These are phyloP conservation scores for Fraxinus floribunda DNA, from an alignment of 305 asterid species.

Conservation along the genomic window DNA sequence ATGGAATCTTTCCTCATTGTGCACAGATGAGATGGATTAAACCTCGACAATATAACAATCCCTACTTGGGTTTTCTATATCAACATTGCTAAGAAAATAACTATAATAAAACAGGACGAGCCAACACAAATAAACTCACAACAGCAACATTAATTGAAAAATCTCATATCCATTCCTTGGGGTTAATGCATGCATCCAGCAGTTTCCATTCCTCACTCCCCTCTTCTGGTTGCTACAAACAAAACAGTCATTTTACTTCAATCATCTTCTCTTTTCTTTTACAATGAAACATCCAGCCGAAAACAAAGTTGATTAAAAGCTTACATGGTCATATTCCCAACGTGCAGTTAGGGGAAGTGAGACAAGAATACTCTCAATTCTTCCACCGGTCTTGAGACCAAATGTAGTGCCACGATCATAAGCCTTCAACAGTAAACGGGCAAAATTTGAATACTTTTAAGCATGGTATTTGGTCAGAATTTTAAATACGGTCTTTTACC, in stretches of 20 bases:
- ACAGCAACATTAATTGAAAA: neutral
- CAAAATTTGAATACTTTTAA: constrained; percentile 20
- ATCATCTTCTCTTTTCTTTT: neutral
- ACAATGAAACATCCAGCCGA: neutral
- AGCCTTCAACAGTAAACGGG: constrained; percentile 44
- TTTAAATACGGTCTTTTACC: constrained; percentile 42
- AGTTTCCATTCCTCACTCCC: constrained; percentile 22
- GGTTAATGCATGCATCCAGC: constrained; percentile 20
- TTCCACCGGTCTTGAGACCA: constrained; percentile 98
- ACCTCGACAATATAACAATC: constrained; percentile 1
- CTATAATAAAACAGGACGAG: neutral
- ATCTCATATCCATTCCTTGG: constrained; percentile 18
- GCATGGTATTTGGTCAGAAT: constrained; percentile 14
- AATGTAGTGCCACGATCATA: constrained; percentile 99
- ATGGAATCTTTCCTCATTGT: constrained; percentile 18
- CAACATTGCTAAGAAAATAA: neutral
- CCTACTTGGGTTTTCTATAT: neutral
- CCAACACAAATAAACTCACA: neutral
- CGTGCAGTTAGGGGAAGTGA: constrained; percentile 22
- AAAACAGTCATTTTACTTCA: neutral
- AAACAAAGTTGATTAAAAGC: neutral
- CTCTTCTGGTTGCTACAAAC: constrained; percentile 18
- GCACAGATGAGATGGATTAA: neutral
- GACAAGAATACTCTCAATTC: constrained; percentile 96
- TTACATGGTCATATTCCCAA: constrained; percentile 20